Evolutionary conservation across 306 rosid genomes (phyloP).

Genomic region (Pachyrhizus erosus): DNA sequence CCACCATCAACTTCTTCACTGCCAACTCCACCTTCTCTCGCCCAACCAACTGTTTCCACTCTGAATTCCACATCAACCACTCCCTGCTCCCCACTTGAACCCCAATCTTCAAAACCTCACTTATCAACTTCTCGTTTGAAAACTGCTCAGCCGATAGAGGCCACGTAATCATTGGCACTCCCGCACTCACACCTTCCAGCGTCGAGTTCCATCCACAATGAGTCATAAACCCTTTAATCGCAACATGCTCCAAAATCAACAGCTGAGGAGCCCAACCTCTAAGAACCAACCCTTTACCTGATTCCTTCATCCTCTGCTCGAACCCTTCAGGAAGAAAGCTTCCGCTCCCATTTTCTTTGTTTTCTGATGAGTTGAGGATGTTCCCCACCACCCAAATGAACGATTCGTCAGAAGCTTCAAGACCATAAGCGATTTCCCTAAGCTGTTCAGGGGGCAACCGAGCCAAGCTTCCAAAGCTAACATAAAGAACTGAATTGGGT

Average conservation of each 20-base stretch:
- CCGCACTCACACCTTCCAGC: slow-evolving; percentile 59
- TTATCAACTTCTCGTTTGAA: slow-evolving; percentile 70
- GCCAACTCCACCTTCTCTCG: slow-evolving; percentile 60
- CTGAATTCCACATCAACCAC: slow-evolving; percentile 51
- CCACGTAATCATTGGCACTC: slow-evolving; percentile 75
- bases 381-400: slow-evolving; percentile 79
- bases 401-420: slow-evolving; percentile 57
- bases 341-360: slow-evolving; percentile 23
- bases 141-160: slow-evolving; percentile 80
- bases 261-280: slow-evolving; percentile 81
- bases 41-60: slow-evolving; percentile 48
- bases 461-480: slow-evolving; percentile 64
- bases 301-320: slow-evolving; percentile 57
- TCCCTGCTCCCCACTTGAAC: slow-evolving; percentile 68
- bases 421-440: slow-evolving; percentile 63
- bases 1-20: slow-evolving; percentile 58
- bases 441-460: slow-evolving; percentile 49
- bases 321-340: slow-evolving; percentile 49
- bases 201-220: slow-evolving; percentile 89
- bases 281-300: slow-evolving; percentile 56
- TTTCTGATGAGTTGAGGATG: background rate
- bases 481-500: slow-evolving; percentile 64
- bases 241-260: slow-evolving; percentile 60
- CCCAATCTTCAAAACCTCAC: slow-evolving; percentile 57
- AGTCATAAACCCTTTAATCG: slow-evolving; percentile 71